Base-by-base conservation (phyloP, 306 rosid genomes). In the Sechiopsis laciniata region DNA sequence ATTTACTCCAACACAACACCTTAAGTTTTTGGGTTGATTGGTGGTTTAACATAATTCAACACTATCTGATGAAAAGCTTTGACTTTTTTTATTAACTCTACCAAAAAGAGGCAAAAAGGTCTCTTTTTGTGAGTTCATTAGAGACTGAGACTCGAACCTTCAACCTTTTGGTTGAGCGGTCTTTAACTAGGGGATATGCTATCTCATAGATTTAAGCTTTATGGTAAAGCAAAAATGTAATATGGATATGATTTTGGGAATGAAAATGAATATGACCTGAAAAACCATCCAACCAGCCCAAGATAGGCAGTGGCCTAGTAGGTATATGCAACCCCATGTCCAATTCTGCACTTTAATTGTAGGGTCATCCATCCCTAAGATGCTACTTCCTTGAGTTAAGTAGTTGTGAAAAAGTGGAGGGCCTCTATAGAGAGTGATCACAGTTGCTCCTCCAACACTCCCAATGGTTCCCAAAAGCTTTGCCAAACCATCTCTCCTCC, bases 211-310 rank as follows among this genome's bases (percentile, higher is more conserved):
- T 54, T n/a, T 54, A 56, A 6, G 3, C 22, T 15, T 62, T 35
- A 8, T 8, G 3, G 19, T 20, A 63, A 6, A 15, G 15, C 11
- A 21, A 68, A 48, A 21, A 48, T 19, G 72, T 17, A 20, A 26
- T 26, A 26, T 60, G 45, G 46, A 29, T 8, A 37, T 32, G 37
- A 32, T 32, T 32, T 32, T 37, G 57, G 45, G 3, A 46, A 74
- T 15, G 72, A 57, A 79, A 73, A 35, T 26, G 58, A 61, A 5
- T 13, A 61, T 72, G 71, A 88, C 95, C 91, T 85, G 95, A 80
- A 88, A 81, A 74, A 89, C 95, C 77, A 89, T 83, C 95, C 91
- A 89, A 10, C 86, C 88, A 79, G 95, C 91, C 91, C 95, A 89
- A 40, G 89, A 80, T 40, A 89, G 76, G 78, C 91, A 87, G 80